A percentile compares a stretch with the other conserved stretches of the same genome.
Conservation (phyloP, 1,284 basidiomycete species). For the Ustilago nuda region DNA sequence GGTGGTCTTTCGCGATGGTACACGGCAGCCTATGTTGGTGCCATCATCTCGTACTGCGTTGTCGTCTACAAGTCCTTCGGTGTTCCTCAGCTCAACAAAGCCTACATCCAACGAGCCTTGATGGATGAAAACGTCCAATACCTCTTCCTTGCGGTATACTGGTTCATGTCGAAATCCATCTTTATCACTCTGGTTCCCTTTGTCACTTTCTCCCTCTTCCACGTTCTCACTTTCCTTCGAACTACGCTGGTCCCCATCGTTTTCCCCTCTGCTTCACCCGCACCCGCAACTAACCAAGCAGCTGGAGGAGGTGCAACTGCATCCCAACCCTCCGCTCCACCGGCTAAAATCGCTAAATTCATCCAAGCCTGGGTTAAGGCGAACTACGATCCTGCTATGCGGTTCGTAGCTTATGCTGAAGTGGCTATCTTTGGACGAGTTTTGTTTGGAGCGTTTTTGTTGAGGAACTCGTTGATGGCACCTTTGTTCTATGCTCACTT, state of each 20-base stretch:
- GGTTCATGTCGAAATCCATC: constrained; percentile 69
- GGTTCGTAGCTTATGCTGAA: constrained; percentile 68
- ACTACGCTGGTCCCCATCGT: constrained; percentile 61
- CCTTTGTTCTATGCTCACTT: constrained; percentile 68
- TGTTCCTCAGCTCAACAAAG: constrained; percentile 64
- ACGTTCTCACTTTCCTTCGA: constrained; percentile 65
- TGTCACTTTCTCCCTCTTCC: constrained; percentile 69
- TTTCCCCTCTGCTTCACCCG: constrained; percentile 48
- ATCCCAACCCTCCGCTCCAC: constrained; percentile 35
- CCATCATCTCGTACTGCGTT: constrained; percentile 69
- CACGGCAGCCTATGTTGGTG: constrained; percentile 64
- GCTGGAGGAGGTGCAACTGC: constrained; percentile 34
- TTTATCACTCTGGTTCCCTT: constrained; percentile 68
- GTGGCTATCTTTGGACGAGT: constrained; percentile 67
- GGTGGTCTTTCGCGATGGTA: constrained; percentile 64
- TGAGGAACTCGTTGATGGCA: constrained; percentile 65
- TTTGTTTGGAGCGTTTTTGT: constrained; percentile 65
- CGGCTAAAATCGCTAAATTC: constrained; percentile 62
- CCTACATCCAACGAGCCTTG: constrained; percentile 67
- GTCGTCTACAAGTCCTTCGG: constrained; percentile 69
- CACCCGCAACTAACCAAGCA: constrained; percentile 33
- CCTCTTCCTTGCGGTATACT: constrained; percentile 68
- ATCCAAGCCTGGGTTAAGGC: constrained; percentile 69
- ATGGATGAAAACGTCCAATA: constrained; percentile 70
- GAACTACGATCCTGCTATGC: constrained; percentile 70